phyloP scores from a whole-genome alignment of 2,329 filamentous ascomycete species.

The Pseudogymnoascus pannorum region DNA sequence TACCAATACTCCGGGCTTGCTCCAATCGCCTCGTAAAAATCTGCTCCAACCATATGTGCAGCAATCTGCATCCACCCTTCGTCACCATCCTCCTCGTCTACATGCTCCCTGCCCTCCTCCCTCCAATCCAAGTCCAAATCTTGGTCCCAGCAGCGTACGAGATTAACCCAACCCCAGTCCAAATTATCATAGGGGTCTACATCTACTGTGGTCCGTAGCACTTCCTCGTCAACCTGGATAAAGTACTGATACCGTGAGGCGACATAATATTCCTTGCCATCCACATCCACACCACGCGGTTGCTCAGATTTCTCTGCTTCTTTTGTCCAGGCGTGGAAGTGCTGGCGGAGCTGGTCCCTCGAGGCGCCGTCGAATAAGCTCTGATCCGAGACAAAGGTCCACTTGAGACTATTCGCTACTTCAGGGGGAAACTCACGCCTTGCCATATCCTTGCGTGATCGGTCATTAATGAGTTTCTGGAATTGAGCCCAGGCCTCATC shows the following conservation, averaged over 20 bases:
- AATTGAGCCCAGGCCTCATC: not conserved
- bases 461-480: not conserved
- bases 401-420: not conserved
- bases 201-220: not conserved
- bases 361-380: not conserved
- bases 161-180: not conserved
- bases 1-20: not conserved
- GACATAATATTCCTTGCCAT: not conserved
- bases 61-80: not conserved
- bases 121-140: not conserved
- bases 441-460: not conserved
- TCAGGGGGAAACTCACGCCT: not conserved
- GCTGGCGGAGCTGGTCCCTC: not conserved
- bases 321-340: not conserved
- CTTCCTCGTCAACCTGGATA: not conserved
- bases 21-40: not conserved
- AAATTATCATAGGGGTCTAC: not conserved
- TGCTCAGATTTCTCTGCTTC: not conserved
- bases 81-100: not conserved
- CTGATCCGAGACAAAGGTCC: not conserved
- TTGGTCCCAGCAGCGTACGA: not conserved
- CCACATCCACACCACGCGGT: not conserved
- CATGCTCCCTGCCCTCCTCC: not conserved
- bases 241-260: not conserved
- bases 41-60: not conserved